Evolutionary conservation across 2,329 filamentous ascomycete genomes (phyloP), one percentile per base, ranked within the genome.

Genomic region (Kalaharituber pfeilii): DNA sequence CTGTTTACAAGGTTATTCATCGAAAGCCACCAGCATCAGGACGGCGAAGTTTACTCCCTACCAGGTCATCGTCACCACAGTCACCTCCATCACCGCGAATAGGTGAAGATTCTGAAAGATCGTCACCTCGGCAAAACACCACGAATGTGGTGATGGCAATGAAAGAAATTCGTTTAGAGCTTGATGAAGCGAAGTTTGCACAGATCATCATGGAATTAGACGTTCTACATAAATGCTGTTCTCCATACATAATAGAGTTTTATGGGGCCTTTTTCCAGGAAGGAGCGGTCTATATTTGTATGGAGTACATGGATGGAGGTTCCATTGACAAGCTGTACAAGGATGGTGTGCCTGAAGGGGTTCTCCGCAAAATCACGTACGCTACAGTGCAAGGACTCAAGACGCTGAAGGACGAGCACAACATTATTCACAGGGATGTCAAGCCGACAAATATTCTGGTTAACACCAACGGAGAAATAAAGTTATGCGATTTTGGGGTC

Each of bases 191-290:
- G 59, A 98, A 98, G 68, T 94, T 98, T 66, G 82, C 86, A 5
- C 88, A 89, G 33, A 98, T 98, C 65, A 83, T 96, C 63, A 98
- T 96, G 78, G 91, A 98, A 69, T 74, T 98, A 49, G 86, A 98
- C 64, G 89, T 98, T 59, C 73, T 98, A 2, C 91, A 98, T 70
- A 84, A 91, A 63, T 98, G 91, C 65, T 75, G 91, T 2, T 95
- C 87, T 1, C 89, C 91, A 0, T 94, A 89, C 69, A 96, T 98
- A 62, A 91, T 98, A 68, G 89, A 98, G 66, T 98, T 98, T 65
- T 98, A 96, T 67, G 91, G 91, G 0, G 91, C 91, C 4, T 98
- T 98, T 68, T 98, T 95, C 74, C 91, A 98, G 66, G 91, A 98
- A 71, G 89, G 91, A 26, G 91, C 91, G 0, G 91, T 98, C 1